phyloP scores from a whole-genome alignment of 169 alveolate genomes.

The Cryptosporidium muris region DNA sequence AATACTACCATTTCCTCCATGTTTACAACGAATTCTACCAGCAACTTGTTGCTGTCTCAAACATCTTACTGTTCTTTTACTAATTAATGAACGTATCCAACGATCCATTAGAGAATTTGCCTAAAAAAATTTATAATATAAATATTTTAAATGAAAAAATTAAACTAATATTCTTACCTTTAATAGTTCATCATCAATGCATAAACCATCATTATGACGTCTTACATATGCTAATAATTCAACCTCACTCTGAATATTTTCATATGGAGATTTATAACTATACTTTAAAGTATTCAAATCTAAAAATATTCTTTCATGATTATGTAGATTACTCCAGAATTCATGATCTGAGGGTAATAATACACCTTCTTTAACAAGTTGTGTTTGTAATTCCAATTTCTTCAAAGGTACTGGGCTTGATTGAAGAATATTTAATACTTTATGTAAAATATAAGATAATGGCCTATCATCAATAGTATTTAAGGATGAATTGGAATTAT shows the following conservation, averaged over 20 bases:
- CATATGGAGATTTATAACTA: slow-evolving; percentile 61
- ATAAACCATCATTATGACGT: slow-evolving; percentile 46
- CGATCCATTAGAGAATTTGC: slow-evolving; percentile 44
- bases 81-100: slow-evolving; percentile 44
- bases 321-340: slow-evolving; percentile 54
- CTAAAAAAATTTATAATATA: not conserved
- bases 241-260: slow-evolving; percentile 47
- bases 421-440: slow-evolving; percentile 26
- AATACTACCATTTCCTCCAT: slow-evolving; percentile 57
- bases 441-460: slow-evolving; percentile 51
- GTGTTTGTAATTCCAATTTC: slow-evolving; percentile 6
- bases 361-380: slow-evolving; percentile 39
- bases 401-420: slow-evolving; percentile 11
- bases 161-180: slow-evolving; percentile 29
- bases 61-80: slow-evolving; percentile 61
- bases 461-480: slow-evolving; percentile 59
- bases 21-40: slow-evolving; percentile 62
- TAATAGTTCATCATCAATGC: slow-evolving; percentile 51
- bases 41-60: slow-evolving; percentile 69
- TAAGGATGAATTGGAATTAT: not conserved
- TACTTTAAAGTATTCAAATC: slow-evolving; percentile 34
- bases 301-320: slow-evolving; percentile 29
- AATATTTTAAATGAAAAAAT: not conserved
- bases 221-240: slow-evolving; percentile 36
- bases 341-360: slow-evolving; percentile 38